Base-by-base conservation (phyloP, 768 basidiomycete species). In the Hemileccinum impolitum region DNA sequence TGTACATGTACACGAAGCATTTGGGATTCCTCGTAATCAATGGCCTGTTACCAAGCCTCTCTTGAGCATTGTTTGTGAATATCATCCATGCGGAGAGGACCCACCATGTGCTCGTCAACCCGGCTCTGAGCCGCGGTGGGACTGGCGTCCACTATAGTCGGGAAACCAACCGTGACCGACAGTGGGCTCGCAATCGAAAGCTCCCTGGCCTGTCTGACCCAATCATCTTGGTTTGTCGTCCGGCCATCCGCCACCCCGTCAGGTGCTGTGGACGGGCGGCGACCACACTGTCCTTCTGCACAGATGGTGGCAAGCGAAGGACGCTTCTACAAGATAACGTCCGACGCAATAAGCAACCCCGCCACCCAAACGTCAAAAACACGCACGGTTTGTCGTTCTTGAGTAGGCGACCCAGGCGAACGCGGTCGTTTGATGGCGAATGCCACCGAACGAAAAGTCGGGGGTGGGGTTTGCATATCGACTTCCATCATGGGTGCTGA, bases 121-220 rank as follows among this genome's bases (percentile, higher is more conserved):
- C 51, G 55, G 32, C 39, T 39, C 42, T 58, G 53, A 25, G 30
- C n/a, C 40, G 43, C 25, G 4, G 43, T 19, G 42, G 42, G 43
- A 13, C 37, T 17, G 15, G 40, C 48, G 13, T 32, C 38, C 38
- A 46, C 12, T 0, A 14, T 37, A n/a, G 41, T 23, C 31, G 49
- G 49, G 17, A 51, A 56, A 12, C 53, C 63, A 6, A 53, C 39
- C 26, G 54, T 39, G 48, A 61, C 51, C 6, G 57, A 43, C 21
- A 62, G 37, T 13, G 62, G 62, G 25, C 63, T 65, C 39, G 57
- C 13, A 34, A 90, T 84, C n/a, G 77, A 75, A 52, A 90, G 74
- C 40, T 77, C 82, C 46, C 79, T 75, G 4, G 88, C 78, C 60
- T 83, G 85, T 50, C 74, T 72, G 11, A 90, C 87, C 88, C 86